Base-by-base conservation (phyloP, 768 basidiomycete species). In the Lentinula aciculospora region DNA sequence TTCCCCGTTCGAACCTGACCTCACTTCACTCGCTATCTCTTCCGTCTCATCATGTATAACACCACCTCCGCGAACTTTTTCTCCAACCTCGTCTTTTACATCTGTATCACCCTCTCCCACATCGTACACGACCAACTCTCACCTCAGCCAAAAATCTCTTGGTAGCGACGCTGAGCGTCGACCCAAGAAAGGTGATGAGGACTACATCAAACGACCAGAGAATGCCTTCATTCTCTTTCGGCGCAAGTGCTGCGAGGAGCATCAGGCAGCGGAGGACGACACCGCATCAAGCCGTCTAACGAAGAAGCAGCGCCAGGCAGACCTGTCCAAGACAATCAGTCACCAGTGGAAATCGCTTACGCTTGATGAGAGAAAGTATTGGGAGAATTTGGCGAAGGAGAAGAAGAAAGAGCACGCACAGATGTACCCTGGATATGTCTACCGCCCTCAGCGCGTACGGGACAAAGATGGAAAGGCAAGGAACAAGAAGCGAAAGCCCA, bases 181-280 rank as follows among this genome's bases (percentile, higher is more conserved):
- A 58, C 80, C 85, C 60, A 82, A 76, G 72, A 84, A 85, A 75
- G 88, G 89, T 63, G 88, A 90, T 70, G 86, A 87, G 49, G 87
- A 88, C 69, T 91, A 91, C 66, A 83, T 91, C 75, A 89, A 89
- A 71, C 83, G 89, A 42, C 89, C 88, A 1, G 86, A 89, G 72
- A 90, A 91, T 65, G 89, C 89, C 7, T 91, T 91, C 76, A 91
- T 91, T 68, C 79, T 91, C 56, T 91, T 91, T 80, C 82, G 89
- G 56, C 81, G 88, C 64, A 83, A 86, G 65, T 88, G 85, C 71
- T 88, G 85, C 71, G 84, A 87, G 70, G 85, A 88, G 51, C 81
- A 84, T 32, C 83, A 86, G 68, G 72, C 74, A 13, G 78, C 79
- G 45, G 75, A 73, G 55, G 81, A 81, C 49, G 82, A 82, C 53